Conservation (phyloP, 2,329 filamentous ascomycete genomes). For the Whalleya microplaca region DNA sequence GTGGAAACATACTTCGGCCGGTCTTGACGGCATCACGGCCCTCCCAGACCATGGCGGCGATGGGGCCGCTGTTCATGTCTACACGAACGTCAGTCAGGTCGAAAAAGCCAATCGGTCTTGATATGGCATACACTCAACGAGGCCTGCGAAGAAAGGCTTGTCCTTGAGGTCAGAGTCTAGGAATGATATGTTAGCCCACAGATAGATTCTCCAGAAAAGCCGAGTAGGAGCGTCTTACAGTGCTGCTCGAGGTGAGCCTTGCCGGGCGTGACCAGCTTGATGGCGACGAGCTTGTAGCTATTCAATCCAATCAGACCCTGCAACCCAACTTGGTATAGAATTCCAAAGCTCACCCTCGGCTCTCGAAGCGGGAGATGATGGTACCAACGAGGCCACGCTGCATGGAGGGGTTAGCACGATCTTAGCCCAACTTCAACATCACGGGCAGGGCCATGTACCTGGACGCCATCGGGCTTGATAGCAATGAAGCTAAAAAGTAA, state of each 20-base stretch:
- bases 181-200: slow-evolving; percentile 34
- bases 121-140: slow-evolving; percentile 77
- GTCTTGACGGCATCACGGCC: slow-evolving; percentile 99
- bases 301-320: not conserved
- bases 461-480: slow-evolving; percentile 99
- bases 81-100: slow-evolving; percentile 22
- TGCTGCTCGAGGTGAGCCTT: slow-evolving; percentile 98
- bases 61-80: slow-evolving; percentile 98
- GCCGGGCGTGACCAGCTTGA: slow-evolving; percentile 89
- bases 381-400: slow-evolving; percentile 96
- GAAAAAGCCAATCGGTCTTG: not conserved
- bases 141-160: slow-evolving; percentile 97
- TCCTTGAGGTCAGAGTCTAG: slow-evolving; percentile 81
- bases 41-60: slow-evolving; percentile 99
- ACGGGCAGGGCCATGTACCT: slow-evolving; percentile 62
- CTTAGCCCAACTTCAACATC: slow-evolving; percentile 7
- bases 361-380: slow-evolving; percentile 98
- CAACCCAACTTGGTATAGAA: not conserved
- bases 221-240: slow-evolving; percentile 58
- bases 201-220: not conserved
- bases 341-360: slow-evolving; percentile 71
- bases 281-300: slow-evolving; percentile 96
- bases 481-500: slow-evolving; percentile 86
- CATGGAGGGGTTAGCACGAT: slow-evolving; percentile 30
- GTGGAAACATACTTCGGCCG: slow-evolving; percentile 73